Percentiles rank a stretch among this genome's conserved stretches.
These are phyloP conservation scores for Aspergillus udagawae DNA, from an alignment of 2,329 filamentous ascomycete species.

Conservation along the genomic window DNA sequence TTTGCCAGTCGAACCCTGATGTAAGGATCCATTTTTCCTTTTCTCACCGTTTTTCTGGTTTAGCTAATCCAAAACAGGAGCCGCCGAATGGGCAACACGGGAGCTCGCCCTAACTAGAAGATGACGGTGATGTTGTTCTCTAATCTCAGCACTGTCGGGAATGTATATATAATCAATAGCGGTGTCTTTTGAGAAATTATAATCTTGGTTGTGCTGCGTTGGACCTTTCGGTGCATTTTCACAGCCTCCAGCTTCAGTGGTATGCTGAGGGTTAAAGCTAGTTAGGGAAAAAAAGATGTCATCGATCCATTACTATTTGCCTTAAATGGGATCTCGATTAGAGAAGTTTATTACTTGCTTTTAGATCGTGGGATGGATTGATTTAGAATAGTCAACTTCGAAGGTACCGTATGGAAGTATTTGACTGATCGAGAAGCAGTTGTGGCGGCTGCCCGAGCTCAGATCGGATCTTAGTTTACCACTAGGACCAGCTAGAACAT, in stretches of 20 bases:
- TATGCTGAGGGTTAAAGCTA: not conserved
- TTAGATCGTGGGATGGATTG: not conserved
- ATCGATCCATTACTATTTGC: not conserved
- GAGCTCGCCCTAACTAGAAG: conserved; percentile 16
- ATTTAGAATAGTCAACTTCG: too few relatives aligned
- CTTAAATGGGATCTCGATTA: not conserved
- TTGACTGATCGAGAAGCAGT: not conserved
- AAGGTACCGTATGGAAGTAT: not conserved
- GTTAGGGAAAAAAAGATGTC: not conserved
- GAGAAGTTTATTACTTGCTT: not conserved
- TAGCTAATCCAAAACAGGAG: conserved; percentile 19
- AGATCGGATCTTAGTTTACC: not conserved
- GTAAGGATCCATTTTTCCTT: conserved; percentile 39
- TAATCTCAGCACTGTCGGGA: conserved; percentile 15
- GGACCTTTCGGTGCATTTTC: not conserved
- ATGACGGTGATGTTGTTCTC: conserved; percentile 8
- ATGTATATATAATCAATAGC: conserved; percentile 34
- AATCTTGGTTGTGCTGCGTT: conserved; percentile 12
- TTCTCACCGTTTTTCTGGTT: not conserved
- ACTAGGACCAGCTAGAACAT: not conserved
- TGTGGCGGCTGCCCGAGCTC: not conserved
- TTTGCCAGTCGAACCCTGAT: conserved; percentile 60
- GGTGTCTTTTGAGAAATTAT: conserved; percentile 12
- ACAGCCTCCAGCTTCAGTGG: not conserved
- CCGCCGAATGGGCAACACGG: conserved; percentile 25